A percentile compares a stretch with the other conserved stretches of the same genome.
Evolutionary conservation across 139 green algal species (phyloP).

Genomic region (Volvox reticuliferus): DNA sequence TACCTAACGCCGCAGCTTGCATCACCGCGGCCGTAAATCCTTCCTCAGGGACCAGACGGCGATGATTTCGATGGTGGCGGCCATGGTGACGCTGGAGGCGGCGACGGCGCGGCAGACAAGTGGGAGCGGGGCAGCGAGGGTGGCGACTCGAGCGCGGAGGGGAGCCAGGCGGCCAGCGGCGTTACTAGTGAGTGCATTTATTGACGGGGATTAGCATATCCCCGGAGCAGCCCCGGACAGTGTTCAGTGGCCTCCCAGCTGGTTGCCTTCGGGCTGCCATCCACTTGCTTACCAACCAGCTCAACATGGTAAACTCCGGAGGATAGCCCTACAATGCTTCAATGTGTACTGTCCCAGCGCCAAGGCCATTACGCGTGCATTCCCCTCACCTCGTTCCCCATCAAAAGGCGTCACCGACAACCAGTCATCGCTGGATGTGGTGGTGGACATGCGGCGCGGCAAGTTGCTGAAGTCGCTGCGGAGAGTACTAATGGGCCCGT

Average conservation of each 20-base stretch:
- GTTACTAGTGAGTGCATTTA: not conserved
- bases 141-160: not conserved
- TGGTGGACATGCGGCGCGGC: constrained; percentile 10
- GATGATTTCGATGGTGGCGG: not conserved
- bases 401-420: constrained; percentile 9
- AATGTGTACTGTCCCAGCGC: too few relatives aligned
- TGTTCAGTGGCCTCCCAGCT: too few relatives aligned
- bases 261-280: too few relatives aligned
- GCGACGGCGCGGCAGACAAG: not conserved
- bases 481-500: constrained; percentile 35
- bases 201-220: too few relatives aligned
- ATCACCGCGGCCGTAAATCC: too few relatives aligned
- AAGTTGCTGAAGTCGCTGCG: constrained; percentile 20
- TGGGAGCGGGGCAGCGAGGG: constrained; percentile 26
- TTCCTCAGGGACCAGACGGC: not conserved
- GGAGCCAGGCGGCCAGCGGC: constrained; percentile 41
- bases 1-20: not conserved
- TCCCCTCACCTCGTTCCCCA: not conserved
- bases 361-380: not conserved
- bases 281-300: too few relatives aligned
- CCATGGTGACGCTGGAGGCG: not conserved
- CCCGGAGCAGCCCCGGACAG: too few relatives aligned
- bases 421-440: not conserved
- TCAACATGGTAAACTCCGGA: too few relatives aligned
- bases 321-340: too few relatives aligned